These are phyloP conservation scores for Pachyrhizus erosus DNA, from an alignment of 306 rosid genomes.

Conservation along the genomic window DNA sequence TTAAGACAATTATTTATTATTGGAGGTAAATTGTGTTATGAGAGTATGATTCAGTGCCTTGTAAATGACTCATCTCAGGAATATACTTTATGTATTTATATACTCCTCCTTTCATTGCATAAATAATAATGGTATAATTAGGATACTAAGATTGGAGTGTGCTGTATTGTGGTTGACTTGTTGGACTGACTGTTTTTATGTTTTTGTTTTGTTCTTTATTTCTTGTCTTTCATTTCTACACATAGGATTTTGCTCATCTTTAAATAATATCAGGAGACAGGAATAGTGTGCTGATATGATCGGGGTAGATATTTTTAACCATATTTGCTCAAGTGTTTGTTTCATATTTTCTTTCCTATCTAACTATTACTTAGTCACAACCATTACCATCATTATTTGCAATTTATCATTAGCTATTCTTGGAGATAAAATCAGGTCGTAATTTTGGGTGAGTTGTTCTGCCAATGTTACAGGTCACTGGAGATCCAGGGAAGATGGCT, in stretches of 20 bases:
- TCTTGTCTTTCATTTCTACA: slow-evolving; percentile 31
- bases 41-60: not conserved
- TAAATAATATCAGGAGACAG: slow-evolving; percentile 32
- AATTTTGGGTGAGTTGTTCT: slow-evolving; percentile 28
- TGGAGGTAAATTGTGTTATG: not conserved
- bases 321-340: slow-evolving; percentile 6
- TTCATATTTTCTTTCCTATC: slow-evolving; percentile 28
- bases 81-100: not conserved
- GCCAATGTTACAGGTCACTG: slow-evolving; percentile 68
- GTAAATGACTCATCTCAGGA: not conserved
- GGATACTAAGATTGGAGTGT: slow-evolving; percentile 4
- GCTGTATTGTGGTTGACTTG: slow-evolving; percentile 1
- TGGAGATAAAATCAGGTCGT: not conserved
- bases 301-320: slow-evolving; percentile 29
- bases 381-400: slow-evolving; percentile 12
- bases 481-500: slow-evolving; percentile 90
- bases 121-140: not conserved
- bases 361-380: not conserved
- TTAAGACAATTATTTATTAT: not conserved
- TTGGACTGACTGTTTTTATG: slow-evolving; percentile 13
- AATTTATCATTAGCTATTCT: slow-evolving; percentile 30
- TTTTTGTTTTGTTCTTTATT: slow-evolving; percentile 20
- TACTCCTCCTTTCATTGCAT: slow-evolving; percentile 20
- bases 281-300: slow-evolving; percentile 26
- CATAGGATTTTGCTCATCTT: not conserved